Base-by-base conservation (phyloP, 352 stramenopile genomes). In the Globisporangium camurandrum region DNA sequence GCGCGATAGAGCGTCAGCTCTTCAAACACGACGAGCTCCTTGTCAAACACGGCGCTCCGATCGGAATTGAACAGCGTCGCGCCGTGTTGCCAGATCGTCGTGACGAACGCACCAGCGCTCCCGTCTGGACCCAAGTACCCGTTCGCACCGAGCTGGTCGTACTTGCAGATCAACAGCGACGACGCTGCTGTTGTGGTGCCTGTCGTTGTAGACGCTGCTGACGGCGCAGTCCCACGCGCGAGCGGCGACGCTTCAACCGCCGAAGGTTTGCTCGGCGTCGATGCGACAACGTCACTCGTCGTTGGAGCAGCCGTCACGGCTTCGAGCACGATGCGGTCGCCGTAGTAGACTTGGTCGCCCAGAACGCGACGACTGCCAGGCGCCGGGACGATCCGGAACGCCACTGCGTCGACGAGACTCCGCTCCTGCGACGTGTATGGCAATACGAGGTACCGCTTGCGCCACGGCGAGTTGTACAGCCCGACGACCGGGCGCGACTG, bases 31-130 rank as follows among this genome's bases (percentile, higher is more conserved):
- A 93, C 81, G 5, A 81, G 52, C 33, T 93, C 82, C 34, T 79
- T 75, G 51, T 91, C 73, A 40, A 80, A 85, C 16, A 93, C 79
- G 9, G 76, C 67, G 28, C 69, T 86, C 20, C 82, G 75, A 31
- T 90, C 79, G 7, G 77, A 87, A 43, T 93, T 93, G 50, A 93
- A 89, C 53, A 88, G 83, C 8, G 69, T 84, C 24, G 69, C 88
- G 20, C 79, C 79, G 40, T 89, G 71, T 38, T 88, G 87, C 79
- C 79, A 93, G 31, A 93, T 86, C 5, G 75, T 82, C n/a, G 79
- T 91, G 50, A 91, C 71, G 48, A 91, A 91, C 1, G 64, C 48
- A 3, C 82, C 82, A 23, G 78, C 82, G 33, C 62, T 71, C 2
- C 82, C 82, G 56, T 93, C 82, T 0, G 75, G 77, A n/a, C 82